Evolutionary conservation across 1,139 yeast genomes (phyloP).

Genomic region (Maudiozyma humilis): DNA sequence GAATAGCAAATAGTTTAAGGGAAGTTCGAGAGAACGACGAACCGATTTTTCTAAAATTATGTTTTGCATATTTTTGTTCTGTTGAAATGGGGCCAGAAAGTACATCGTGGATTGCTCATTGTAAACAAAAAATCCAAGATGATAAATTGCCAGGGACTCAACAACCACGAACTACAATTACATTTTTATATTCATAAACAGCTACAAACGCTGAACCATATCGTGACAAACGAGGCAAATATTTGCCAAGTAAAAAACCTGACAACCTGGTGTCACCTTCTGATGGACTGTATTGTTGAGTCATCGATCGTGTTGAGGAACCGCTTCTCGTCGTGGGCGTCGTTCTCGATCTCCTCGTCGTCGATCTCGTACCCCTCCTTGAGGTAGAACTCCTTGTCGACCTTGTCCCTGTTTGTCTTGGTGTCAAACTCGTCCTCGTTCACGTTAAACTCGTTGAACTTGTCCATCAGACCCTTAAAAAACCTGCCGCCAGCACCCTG

Average conservation of each 20-base stretch:
- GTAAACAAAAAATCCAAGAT: not conserved
- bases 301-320: constrained; percentile 7
- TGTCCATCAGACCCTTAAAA: constrained; percentile 13
- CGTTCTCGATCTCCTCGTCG: constrained; percentile 17
- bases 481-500: constrained; percentile 4
- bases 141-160: not conserved
- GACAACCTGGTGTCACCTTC: constrained; percentile 1
- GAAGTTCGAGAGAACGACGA: no score
- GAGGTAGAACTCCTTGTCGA: constrained; percentile 17
- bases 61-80: no score
- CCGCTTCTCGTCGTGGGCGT: constrained; percentile 10
- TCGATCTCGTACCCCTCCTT: constrained; percentile 23
- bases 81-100: no score
- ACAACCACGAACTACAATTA: not conserved
- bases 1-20: not conserved
- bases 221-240: no score
- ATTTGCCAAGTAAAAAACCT: no score
- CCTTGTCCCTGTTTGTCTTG: constrained; percentile 11
- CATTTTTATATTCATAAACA: not conserved
- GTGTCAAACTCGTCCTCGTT: constrained; percentile 29
- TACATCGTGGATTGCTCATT: not conserved
- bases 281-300: not conserved
- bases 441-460: constrained; percentile 25
- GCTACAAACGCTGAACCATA: not conserved
- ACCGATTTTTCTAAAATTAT: no score